Conservation (phyloP, 208 protist species). For the Porcisia deanei region DNA sequence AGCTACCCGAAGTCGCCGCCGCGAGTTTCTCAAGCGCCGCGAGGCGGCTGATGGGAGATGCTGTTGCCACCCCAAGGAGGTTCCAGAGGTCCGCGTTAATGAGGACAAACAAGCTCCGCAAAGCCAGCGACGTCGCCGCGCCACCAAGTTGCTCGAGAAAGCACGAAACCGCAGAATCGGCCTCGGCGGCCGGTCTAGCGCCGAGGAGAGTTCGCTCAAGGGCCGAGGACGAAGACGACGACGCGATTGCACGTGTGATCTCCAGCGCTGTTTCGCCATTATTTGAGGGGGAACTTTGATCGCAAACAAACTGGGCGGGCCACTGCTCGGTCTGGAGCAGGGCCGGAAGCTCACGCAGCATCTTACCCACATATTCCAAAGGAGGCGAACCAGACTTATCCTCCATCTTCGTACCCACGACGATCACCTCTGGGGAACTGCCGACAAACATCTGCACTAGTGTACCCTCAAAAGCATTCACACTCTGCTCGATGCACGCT, state of each 20-base stretch:
- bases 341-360: constrained; percentile 23
- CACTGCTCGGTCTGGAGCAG: constrained; percentile 41
- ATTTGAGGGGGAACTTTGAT: background rate
- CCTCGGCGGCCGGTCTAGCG: background rate
- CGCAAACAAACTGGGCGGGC: constrained; percentile 42
- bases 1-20: background rate
- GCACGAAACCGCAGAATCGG: background rate
- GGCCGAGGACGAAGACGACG: background rate
- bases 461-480: constrained; percentile 41
- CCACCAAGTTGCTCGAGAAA: constrained; percentile 21
- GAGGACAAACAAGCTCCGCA: constrained; percentile 23
- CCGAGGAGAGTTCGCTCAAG: background rate
- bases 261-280: background rate
- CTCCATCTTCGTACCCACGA: background rate
- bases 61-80: constrained; percentile 16
- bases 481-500: constrained; percentile 11
- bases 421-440: background rate
- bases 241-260: background rate
- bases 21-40: constrained; percentile 26
- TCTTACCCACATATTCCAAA: constrained; percentile 32
- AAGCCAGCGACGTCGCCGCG: constrained; percentile 25
- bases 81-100: constrained; percentile 19
- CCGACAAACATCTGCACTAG: constrained; percentile 41
- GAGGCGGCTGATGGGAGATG: constrained; percentile 28
- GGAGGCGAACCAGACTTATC: background rate